phyloP scores from a whole-genome alignment of 345 rosid genomes.

The Anastatica hierochuntica region DNA sequence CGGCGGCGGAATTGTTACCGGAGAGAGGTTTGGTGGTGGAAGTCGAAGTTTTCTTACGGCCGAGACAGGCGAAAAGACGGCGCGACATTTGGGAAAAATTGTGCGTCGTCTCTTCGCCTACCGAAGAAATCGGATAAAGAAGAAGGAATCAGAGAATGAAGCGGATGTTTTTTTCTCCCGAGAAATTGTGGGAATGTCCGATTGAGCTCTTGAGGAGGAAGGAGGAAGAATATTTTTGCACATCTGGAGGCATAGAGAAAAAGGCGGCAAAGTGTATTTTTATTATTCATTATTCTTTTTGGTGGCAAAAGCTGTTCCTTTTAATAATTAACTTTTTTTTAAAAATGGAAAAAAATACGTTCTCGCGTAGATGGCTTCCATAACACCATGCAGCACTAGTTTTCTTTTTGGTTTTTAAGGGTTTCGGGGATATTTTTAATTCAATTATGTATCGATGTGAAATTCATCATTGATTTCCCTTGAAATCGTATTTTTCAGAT shows the following conservation, averaged over 20 bases:
- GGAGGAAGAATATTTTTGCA: not conserved
- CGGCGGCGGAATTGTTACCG: constrained; percentile 20
- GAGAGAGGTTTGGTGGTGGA: constrained; percentile 8
- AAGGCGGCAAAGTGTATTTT: constrained; percentile 31
- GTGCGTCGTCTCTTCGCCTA: constrained; percentile 18
- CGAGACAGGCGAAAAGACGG: constrained; percentile 69
- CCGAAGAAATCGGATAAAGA: constrained; percentile 3
- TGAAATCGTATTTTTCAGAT: too few relatives aligned
- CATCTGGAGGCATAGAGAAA: constrained; percentile 34
- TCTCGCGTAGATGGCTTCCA: too few relatives aligned
- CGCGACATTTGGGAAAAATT: constrained; percentile 34
- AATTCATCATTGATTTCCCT: too few relatives aligned
- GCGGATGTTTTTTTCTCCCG: not conserved
- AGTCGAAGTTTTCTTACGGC: constrained; percentile 22
- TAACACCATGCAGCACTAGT: too few relatives aligned
- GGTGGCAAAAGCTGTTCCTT: constrained; percentile 9
- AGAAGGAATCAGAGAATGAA: constrained; percentile 5
- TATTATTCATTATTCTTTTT: not conserved
- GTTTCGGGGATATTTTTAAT: too few relatives aligned
- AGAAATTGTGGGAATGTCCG: constrained; percentile 1
- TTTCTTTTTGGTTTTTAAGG: too few relatives aligned
- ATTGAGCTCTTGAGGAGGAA: constrained; percentile 2
- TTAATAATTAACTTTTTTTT: too few relatives aligned
- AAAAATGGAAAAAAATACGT: too few relatives aligned
- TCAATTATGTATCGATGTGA: too few relatives aligned